Evolutionary conservation across 192 early-diverging fungal genomes (phyloP).

Genomic region (Backusella psychrophila): DNA sequence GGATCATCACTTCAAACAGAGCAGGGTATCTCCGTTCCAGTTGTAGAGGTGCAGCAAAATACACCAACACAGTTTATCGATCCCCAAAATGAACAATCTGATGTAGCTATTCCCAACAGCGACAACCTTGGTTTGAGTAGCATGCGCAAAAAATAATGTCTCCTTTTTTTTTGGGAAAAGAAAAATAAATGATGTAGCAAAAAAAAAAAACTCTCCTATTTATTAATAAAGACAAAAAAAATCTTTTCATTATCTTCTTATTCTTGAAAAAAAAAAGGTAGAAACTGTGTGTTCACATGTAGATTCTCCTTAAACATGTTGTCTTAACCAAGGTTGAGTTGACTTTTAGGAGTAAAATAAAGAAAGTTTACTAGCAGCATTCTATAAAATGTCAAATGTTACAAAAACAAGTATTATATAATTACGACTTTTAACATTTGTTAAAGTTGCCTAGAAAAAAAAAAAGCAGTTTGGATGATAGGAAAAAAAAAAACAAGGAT

Average conservation of each 20-base stretch:
- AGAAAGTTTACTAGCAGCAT: background rate
- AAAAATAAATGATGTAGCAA: background rate
- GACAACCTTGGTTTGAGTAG: background rate
- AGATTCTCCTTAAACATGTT: background rate
- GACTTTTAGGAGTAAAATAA: background rate
- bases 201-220: background rate
- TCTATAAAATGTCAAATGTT: background rate
- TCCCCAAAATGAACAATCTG: background rate
- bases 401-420: too few species aligned
- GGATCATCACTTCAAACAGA: background rate
- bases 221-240: background rate
- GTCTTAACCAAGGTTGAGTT: background rate
- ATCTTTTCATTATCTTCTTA: background rate
- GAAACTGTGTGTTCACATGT: background rate
- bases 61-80: background rate
- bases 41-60: background rate
- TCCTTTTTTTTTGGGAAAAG: background rate
- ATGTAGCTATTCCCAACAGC: background rate
- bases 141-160: background rate
- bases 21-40: background rate
- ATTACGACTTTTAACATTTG: too few species aligned
- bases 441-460: too few species aligned
- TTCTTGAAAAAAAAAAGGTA: background rate
- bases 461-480: too few species aligned
- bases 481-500: too few species aligned